Conservation (phyloP, 2,329 filamentous ascomycete species). For the Phialemoniopsis sp. region DNA sequence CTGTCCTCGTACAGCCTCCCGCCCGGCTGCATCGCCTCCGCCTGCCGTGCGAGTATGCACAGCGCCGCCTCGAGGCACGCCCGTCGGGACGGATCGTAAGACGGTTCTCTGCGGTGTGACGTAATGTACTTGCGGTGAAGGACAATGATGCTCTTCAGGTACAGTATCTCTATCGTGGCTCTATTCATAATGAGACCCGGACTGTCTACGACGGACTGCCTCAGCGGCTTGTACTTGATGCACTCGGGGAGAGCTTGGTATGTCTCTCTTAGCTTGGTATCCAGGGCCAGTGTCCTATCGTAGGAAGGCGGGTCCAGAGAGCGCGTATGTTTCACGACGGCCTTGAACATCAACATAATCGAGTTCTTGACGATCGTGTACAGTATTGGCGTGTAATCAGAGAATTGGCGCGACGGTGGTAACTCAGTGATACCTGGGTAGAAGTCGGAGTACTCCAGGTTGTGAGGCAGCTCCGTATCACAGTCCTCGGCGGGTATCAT, state of each 20-base stretch:
- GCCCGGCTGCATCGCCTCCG: constrained; percentile 29
- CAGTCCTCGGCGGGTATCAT: constrained; percentile 31
- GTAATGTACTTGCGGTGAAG: constrained; percentile 23
- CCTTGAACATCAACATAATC: constrained; percentile 18
- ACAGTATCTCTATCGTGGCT: constrained; percentile 21
- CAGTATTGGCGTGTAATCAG: constrained; percentile 9
- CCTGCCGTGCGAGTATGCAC: constrained; percentile 19
- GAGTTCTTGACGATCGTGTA: constrained; percentile 22
- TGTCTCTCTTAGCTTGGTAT: constrained; percentile 9
- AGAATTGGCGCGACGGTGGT: constrained; percentile 19
- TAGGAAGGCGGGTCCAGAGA: constrained; percentile 2
- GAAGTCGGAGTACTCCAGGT: constrained; percentile 34
- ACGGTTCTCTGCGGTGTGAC: constrained; percentile 1
- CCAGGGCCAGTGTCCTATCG: constrained; percentile 12
- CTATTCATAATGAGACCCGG: constrained; percentile 17
- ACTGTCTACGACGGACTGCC: constrained; percentile 19
- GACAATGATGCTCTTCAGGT: constrained; percentile 22
- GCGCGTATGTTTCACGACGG: constrained; percentile 13
- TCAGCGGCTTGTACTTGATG: constrained; percentile 17
- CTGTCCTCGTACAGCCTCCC: constrained; percentile 36
- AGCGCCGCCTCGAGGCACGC: constrained; percentile 20
- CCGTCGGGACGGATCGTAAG: too few relatives aligned
- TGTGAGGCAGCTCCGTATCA: constrained; percentile 30
- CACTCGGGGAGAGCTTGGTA: constrained; percentile 17
- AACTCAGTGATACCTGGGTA: constrained; percentile 19